Evolutionary conservation across 2,329 filamentous ascomycete species (phyloP).

Genomic region (Nemania diffusa): DNA sequence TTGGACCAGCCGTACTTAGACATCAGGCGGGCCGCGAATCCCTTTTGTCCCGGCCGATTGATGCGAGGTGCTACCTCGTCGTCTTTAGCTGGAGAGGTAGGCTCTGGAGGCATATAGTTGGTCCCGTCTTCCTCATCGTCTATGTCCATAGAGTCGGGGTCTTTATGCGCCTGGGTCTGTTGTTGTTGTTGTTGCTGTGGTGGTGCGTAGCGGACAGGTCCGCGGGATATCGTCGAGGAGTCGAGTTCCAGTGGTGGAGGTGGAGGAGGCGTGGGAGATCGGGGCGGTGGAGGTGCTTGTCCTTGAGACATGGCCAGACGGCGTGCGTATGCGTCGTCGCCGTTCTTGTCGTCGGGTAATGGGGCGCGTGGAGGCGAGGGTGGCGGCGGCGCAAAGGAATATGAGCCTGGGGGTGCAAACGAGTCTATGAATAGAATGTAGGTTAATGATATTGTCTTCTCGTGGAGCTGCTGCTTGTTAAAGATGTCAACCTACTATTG

Average conservation of each 20-base stretch:
- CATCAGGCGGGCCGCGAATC: conserved; percentile 89
- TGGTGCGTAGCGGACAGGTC: conserved; percentile 77
- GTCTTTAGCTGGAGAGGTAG: conserved; percentile 19
- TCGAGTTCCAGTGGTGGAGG: conserved; percentile 53
- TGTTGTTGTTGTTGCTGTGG: conserved; percentile 57
- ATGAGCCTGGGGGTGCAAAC: conserved; percentile 69
- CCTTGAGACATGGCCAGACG: conserved; percentile 67
- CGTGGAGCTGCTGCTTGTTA: background rate
- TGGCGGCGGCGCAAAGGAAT: conserved; percentile 67
- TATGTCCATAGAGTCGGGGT: conserved; percentile 54
- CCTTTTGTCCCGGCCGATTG: conserved; percentile 79
- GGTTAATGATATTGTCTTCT: conserved; percentile 33
- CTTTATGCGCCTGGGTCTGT: conserved; percentile 51
- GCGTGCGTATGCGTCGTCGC: conserved; percentile 75
- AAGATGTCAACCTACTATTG: conserved; percentile 49
- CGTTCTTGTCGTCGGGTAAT: conserved; percentile 67
- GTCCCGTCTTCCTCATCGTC: conserved; percentile 49
- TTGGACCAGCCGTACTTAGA: conserved; percentile 93
- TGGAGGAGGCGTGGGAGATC: conserved; percentile 44
- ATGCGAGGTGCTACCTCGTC: conserved; percentile 58
- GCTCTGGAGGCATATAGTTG: conserved; percentile 48
- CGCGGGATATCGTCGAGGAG: conserved; percentile 77
- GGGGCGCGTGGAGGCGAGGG: conserved; percentile 59
- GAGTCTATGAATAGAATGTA: conserved; percentile 55
- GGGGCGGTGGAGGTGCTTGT: conserved; percentile 43